Percentiles rank a stretch among this genome's conserved stretches.
Conservation (phyloP, 345 rosid species). For the Conringia planisiliqua region DNA sequence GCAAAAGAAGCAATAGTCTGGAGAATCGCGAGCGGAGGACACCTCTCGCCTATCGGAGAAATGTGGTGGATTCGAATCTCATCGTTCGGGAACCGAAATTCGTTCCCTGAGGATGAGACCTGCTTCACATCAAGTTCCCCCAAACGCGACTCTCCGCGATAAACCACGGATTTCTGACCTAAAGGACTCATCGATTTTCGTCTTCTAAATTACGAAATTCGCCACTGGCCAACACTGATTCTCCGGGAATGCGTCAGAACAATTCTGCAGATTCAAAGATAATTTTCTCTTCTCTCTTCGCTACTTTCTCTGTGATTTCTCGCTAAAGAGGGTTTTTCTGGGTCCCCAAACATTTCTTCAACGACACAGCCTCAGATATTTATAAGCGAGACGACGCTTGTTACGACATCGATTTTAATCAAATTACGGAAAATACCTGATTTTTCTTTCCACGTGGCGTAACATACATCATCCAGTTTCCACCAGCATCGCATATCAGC, state of each 20-base stretch:
- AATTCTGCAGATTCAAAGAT: conserved; percentile 13
- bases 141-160: conserved; percentile 66
- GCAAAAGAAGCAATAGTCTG: conserved; percentile 79
- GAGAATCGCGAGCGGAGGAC: conserved; percentile 89
- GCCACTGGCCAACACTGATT: background rate
- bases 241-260: conserved; percentile 24
- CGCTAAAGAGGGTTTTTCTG: conserved; percentile 17
- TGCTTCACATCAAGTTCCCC: conserved; percentile 81
- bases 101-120: conserved; percentile 38
- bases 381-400: conserved; percentile 35
- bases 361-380: background rate
- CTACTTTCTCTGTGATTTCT: conserved; percentile 13
- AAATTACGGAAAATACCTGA: conserved; percentile 35
- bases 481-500: background rate
- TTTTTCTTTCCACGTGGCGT: conserved; percentile 30
- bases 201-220: background rate
- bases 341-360: conserved; percentile 15
- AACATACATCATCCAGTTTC: conserved; percentile 8
- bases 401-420: conserved; percentile 1
- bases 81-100: conserved; percentile 78
- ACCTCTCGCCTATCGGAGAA: conserved; percentile 70
- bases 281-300: background rate
- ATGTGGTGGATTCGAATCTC: conserved; percentile 88
- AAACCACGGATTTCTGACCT: conserved; percentile 81
- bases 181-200: conserved; percentile 56